Evolutionary conservation across 2,329 filamentous ascomycete genomes (phyloP), one percentile per base, ranked within the genome.

Genomic region (Colletotrichum ledebouriae): DNA sequence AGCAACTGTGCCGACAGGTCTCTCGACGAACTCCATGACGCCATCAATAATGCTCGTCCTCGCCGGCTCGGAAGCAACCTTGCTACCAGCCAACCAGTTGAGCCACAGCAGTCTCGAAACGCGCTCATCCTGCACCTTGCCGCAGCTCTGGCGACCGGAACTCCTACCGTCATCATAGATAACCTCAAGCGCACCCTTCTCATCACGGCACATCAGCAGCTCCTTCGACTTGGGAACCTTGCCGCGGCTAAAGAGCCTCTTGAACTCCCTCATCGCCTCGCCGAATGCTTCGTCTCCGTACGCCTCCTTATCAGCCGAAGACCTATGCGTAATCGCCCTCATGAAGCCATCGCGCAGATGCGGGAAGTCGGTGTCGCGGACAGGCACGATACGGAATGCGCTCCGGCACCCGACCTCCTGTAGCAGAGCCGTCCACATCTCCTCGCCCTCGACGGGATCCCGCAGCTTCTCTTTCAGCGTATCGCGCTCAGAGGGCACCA

Each of bases 281-380:
- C 93, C 92, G 75, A 98, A 98, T 0, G 82, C 84, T 70, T 96
- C 93, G 72, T 95, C 92, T 25, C 87, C 84, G 77, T 88, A 84
- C 1, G 80, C 79, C 39, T 82, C 80, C 46, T 86, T 82, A 44
- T 86, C 83, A 22, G 85, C 83, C 71, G 90, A 85, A 2, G 91
- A 90, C 39, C 92, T 89, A 9, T 88, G 90, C 61, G 92, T 92
- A 71, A 99, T 91, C 22, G 93, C 92, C 6, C 94, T 88, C 67
- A 98, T 93, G 83, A 94, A 97, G 1, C 93, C 96, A 76, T 99
- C 96, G 46, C 95, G 89, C 70, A 99, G 80, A 78, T 99, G 96
- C 72, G 91, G 89, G 79, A 98, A 98, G 79, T 98, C 94, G 17
- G 96, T 99, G 79, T 97, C 94, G 42, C 94, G 87, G n/a, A 94